Evolutionary conservation across 371 early-diverging fungal species (phyloP), one percentile per base, ranked within the genome.

Genomic region (Apophysomyces elegans): DNA sequence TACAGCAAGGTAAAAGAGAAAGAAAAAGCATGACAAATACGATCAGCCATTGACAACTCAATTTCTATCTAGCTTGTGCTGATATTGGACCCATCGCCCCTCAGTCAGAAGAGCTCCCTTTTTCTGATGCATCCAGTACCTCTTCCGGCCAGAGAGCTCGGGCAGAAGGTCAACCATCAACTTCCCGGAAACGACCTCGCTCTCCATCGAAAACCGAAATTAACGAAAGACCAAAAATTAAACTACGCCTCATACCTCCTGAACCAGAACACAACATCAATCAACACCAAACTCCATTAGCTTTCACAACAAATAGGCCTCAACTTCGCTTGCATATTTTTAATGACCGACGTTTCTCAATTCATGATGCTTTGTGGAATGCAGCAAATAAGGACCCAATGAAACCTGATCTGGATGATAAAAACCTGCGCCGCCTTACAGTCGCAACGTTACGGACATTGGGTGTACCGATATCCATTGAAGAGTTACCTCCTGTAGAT

Each of bases 321-420:
- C 75, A 75, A 26, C 35, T 75, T 4, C 67, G 69, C 41, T 8
- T 75, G 36, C 75, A 75, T 50, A 44, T 75, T 35, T 37, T 62
- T 32, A 68, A 69, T 50, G 54, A 50, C 21, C 54, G 54, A 21
- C 16, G 21, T 50, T 50, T 50, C 21, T 21, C 54, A 26, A 26
- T 50, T 4, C 9, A 11, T 35, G 54, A 50, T 9, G 11, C 32
- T 67, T 65, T 5, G 43, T 45, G 18, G 4, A 21, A n/a, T 16
- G 21, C 21, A 9, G 21, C 54, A 50, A 50, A 50, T 26, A 74
- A 66, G 45, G 77, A 77, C 32, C 77, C 77, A 7, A 80, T 80
- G 80, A 68, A 70, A 59, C 71, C 74, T 43, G 76, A 75, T 50
- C 60, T 80, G 45, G 80, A 80, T 61, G 63, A 70, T 1, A 66